Conservation (phyloP, 306 rosid species). For the Gastrolobium villosum region DNA sequence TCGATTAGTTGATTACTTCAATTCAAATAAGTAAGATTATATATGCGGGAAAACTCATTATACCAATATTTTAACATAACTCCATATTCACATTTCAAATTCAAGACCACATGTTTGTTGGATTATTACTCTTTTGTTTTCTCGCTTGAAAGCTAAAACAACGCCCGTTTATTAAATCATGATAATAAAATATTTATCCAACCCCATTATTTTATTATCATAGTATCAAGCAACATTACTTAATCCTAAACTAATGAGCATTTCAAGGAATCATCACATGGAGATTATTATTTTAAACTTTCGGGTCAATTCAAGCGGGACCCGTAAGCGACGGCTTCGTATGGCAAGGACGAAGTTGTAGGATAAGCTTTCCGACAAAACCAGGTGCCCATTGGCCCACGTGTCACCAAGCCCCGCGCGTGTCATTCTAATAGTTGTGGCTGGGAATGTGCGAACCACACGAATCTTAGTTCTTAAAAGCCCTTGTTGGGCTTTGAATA, state of each 20-base stretch:
- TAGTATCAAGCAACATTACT: neutral
- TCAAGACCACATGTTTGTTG: too few relatives aligned
- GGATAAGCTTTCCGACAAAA: slow-evolving; percentile 58
- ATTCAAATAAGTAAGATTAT: too few relatives aligned
- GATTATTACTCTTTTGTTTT: neutral
- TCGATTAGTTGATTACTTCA: too few relatives aligned
- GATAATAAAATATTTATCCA: neutral
- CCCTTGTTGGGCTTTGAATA: slow-evolving; percentile 9
- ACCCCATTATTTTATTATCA: neutral
- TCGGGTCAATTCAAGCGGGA: slow-evolving; percentile 36
- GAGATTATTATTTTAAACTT: neutral
- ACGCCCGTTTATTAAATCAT: neutral
- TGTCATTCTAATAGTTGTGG: slow-evolving; percentile 48
- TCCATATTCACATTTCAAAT: too few relatives aligned
- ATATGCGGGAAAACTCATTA: too few relatives aligned
- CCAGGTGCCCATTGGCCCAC: slow-evolving; percentile 64
- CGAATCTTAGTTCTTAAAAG: slow-evolving; percentile 29
- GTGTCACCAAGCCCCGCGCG: slow-evolving; percentile 52
- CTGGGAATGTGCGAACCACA: slow-evolving; percentile 52
- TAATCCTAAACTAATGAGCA: slow-evolving; percentile 15
- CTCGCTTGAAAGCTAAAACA: neutral
- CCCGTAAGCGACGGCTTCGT: slow-evolving; percentile 45
- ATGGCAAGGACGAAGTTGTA: slow-evolving; percentile 55
- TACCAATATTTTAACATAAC: too few relatives aligned
- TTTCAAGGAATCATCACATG: slow-evolving; percentile 46